These are phyloP conservation scores for Phragmites australis DNA, from an alignment of 176 grass and related monocot genomes.

Conservation along the genomic window DNA sequence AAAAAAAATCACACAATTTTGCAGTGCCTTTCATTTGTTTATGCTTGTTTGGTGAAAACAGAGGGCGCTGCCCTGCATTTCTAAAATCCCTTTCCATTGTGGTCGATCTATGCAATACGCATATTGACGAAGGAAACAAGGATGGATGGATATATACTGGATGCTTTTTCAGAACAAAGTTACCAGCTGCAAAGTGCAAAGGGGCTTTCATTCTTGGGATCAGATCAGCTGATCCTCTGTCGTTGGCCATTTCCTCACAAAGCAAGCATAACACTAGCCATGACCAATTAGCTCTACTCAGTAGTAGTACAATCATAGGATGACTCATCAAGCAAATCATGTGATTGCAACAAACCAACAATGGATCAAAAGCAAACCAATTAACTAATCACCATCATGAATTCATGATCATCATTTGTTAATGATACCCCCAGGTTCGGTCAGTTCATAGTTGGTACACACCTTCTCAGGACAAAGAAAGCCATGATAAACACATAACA, in stretches of 20 bases:
- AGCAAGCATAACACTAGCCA: background rate
- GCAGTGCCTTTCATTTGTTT: background rate
- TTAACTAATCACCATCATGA: slow-evolving; percentile 27
- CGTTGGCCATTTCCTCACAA: slow-evolving; percentile 1
- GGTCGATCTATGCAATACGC: slow-evolving; percentile 32
- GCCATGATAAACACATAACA: slow-evolving; percentile 27
- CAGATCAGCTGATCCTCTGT: slow-evolving; percentile 19
- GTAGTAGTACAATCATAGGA: slow-evolving; percentile 27
- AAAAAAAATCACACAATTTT: background rate
- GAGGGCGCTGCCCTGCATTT: slow-evolving; percentile 11
- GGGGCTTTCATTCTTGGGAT: slow-evolving; percentile 35
- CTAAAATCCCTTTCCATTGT: background rate
- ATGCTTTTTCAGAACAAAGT: slow-evolving; percentile 24
- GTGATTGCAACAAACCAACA: background rate
- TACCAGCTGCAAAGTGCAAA: slow-evolving; percentile 1
- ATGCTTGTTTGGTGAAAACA: slow-evolving; percentile 24
- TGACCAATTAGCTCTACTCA: background rate
- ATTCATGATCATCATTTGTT: slow-evolving; percentile 32
- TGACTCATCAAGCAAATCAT: slow-evolving; percentile 34
- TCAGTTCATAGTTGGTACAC: slow-evolving; percentile 44
- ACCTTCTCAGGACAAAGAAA: slow-evolving; percentile 30
- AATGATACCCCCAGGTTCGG: slow-evolving; percentile 31
- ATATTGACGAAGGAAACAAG: background rate
- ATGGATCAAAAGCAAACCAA: slow-evolving; percentile 14
- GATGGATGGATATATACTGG: background rate